Conservation (phyloP, 192 early-diverging fungal species). For the Polychytrium aggregatum region DNA sequence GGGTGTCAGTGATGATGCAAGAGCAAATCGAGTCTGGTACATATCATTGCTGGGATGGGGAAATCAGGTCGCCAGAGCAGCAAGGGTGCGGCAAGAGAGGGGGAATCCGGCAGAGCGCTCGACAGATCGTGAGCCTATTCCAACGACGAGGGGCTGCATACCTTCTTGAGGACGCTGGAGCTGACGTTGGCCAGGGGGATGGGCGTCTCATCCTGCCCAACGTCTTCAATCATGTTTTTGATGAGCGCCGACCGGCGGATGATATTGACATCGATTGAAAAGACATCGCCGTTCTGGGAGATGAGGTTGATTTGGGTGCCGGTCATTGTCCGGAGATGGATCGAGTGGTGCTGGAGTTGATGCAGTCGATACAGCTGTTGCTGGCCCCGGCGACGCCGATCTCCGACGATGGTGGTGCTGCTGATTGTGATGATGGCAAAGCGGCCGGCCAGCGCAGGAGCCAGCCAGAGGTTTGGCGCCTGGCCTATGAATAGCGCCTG, state of each 20-base stretch:
- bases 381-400: no score
- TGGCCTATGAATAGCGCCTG: no score
- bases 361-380: no score
- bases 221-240: conserved; percentile 72
- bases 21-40: neutral
- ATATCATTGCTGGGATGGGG: neutral
- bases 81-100: neutral
- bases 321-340: no score
- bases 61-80: neutral
- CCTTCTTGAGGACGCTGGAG: conserved; percentile 59
- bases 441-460: no score
- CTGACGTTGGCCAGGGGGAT: conserved; percentile 76
- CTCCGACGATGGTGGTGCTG: no score
- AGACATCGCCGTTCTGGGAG: no score
- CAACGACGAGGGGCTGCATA: conserved; percentile 9
- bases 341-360: no score
- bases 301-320: no score
- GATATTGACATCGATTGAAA: no score
- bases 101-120: neutral
- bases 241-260: conserved; percentile 68
- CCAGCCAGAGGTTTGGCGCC: no score
- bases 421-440: no score
- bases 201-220: conserved; percentile 47
- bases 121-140: neutral
- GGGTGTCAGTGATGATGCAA: neutral